These are phyloP conservation scores for Calocybe gambosa DNA, from an alignment of 1,284 basidiomycete species.

Conservation along the genomic window DNA sequence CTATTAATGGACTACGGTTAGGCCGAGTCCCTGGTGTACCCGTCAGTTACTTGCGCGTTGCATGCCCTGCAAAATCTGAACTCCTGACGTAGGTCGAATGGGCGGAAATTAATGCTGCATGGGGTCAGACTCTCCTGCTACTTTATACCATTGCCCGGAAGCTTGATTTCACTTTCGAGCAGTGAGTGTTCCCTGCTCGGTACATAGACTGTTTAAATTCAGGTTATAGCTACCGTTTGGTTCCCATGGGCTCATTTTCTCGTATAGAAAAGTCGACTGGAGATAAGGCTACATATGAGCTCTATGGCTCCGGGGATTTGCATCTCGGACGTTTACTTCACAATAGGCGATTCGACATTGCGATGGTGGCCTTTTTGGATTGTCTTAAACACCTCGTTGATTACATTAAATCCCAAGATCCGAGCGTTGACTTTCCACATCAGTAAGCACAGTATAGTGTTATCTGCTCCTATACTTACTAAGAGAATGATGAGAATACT, in stretches of 20 bases:
- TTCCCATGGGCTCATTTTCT: conserved; percentile 92
- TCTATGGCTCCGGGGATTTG: conserved; percentile 88
- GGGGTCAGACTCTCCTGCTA: conserved; percentile 93
- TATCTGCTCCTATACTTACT: background rate
- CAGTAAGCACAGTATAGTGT: conserved; percentile 46
- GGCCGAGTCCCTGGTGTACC: conserved; percentile 79
- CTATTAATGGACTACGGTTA: conserved; percentile 92
- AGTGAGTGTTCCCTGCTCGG: conserved; percentile 40
- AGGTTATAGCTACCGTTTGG: conserved; percentile 69
- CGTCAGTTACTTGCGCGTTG: conserved; percentile 33
- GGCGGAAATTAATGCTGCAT: conserved; percentile 98
- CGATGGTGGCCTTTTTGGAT: conserved; percentile 93
- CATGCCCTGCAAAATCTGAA: conserved; percentile 4
- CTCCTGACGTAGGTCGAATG: conserved; percentile 72
- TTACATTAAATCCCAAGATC: conserved; percentile 69
- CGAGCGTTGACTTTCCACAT: conserved; percentile 76
- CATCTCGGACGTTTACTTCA: conserved; percentile 85
- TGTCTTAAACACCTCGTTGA: conserved; percentile 90
- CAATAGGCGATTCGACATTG: conserved; percentile 92
- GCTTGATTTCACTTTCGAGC: conserved; percentile 81
- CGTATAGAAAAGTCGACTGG: conserved; percentile 81
- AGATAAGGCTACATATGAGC: conserved; percentile 80
- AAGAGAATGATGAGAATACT: conserved; percentile 52
- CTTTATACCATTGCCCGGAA: conserved; percentile 88
- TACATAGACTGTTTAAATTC: conserved; percentile 10